A percentile compares a stretch with the other conserved stretches of the same genome.
phyloP scores from a whole-genome alignment of 2,329 filamentous ascomycete species.

The Verticillium nonalfalfae region DNA sequence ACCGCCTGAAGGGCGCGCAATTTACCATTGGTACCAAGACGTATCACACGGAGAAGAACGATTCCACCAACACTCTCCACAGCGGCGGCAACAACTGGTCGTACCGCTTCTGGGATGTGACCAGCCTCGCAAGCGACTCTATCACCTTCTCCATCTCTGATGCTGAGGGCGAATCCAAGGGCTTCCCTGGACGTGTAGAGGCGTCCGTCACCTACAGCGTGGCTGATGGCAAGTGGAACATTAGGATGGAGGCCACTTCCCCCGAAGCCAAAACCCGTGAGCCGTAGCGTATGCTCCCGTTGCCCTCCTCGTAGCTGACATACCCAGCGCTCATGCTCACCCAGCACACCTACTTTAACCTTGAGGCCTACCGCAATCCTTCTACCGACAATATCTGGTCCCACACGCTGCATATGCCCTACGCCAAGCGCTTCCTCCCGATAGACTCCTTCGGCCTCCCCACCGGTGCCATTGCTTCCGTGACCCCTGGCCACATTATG shows the following conservation, averaged over 20 bases:
- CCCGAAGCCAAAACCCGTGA: slow-evolving; percentile 37
- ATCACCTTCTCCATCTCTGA: slow-evolving; percentile 63
- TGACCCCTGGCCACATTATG: slow-evolving; percentile 47
- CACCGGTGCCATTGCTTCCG: slow-evolving; percentile 52
- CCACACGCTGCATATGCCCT: slow-evolving; percentile 57
- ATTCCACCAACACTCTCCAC: slow-evolving; percentile 48
- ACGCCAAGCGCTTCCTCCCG: slow-evolving; percentile 51
- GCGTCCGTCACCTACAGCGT: slow-evolving; percentile 58
- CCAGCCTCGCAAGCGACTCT: slow-evolving; percentile 43
- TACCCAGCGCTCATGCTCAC: slow-evolving; percentile 51
- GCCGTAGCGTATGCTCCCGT: slow-evolving; percentile 9
- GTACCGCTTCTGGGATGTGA: slow-evolving; percentile 56
- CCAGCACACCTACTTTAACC: slow-evolving; percentile 64
- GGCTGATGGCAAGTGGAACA: slow-evolving; percentile 47
- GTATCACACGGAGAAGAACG: slow-evolving; percentile 49
- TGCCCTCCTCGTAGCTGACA: not conserved
- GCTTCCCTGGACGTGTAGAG: slow-evolving; percentile 56
- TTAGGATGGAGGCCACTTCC: slow-evolving; percentile 53
- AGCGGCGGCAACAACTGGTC: slow-evolving; percentile 57
- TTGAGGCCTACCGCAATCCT: slow-evolving; percentile 57
- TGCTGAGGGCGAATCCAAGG: slow-evolving; percentile 47
- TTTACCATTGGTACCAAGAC: slow-evolving; percentile 47
- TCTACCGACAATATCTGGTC: slow-evolving; percentile 49
- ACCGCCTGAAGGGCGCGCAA: slow-evolving; percentile 53
- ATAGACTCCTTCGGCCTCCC: slow-evolving; percentile 51